These are phyloP conservation scores for Kitagawia praeruptora DNA, from an alignment of 129 eudicot genomes.

Conservation along the genomic window DNA sequence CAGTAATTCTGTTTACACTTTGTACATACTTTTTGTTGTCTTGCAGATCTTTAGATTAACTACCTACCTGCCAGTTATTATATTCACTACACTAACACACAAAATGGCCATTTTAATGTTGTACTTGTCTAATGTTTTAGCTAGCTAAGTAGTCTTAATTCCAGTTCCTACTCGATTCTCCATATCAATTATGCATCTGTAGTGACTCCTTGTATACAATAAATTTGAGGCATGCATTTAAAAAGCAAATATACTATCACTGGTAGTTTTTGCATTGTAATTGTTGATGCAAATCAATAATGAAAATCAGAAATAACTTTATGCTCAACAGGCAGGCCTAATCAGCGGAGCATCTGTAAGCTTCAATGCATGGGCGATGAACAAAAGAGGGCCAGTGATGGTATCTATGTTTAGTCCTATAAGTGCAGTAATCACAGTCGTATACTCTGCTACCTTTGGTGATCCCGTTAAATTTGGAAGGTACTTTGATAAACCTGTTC, in stretches of 20 bases:
- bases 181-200: too few species aligned
- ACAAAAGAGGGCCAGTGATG: slow-evolving; percentile 67
- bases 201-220: neutral
- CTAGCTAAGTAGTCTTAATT: too few species aligned
- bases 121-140: too few species aligned
- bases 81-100: neutral
- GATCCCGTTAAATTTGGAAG: slow-evolving; percentile 42
- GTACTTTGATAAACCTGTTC: slow-evolving; percentile 17
- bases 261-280: neutral
- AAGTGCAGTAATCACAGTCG: slow-evolving; percentile 41
- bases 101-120: neutral
- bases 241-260: neutral
- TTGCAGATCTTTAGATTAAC: neutral
- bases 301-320: neutral
- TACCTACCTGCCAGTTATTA: too few species aligned
- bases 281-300: neutral
- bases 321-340: slow-evolving; percentile 34
- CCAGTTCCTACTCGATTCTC: too few species aligned
- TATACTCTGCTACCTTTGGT: slow-evolving; percentile 28
- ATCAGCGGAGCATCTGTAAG: slow-evolving; percentile 43
- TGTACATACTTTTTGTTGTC: neutral
- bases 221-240: neutral
- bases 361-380: slow-evolving; percentile 70
- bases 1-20: neutral
- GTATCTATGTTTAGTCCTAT: slow-evolving; percentile 63